Evolutionary conservation across 768 basidiomycete species (phyloP).

Genomic region (Candolleomyces eurysporus): DNA sequence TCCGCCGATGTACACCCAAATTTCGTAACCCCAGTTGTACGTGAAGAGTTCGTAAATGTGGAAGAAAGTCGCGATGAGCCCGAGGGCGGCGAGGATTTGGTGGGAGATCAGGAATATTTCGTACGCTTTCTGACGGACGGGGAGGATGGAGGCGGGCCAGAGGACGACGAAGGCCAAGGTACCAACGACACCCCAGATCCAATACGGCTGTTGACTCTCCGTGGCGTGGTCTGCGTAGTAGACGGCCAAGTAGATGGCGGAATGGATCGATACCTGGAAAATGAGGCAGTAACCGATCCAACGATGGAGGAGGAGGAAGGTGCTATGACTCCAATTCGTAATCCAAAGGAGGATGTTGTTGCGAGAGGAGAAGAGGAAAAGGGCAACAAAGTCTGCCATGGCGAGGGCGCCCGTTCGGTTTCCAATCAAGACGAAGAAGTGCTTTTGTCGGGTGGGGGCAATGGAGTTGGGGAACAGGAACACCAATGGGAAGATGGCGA

Average conservation of each 20-base stretch:
- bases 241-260: slow-evolving; percentile 1
- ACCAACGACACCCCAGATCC: slow-evolving; percentile 13
- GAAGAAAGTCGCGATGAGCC: slow-evolving; percentile 9
- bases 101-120: slow-evolving; percentile 54
- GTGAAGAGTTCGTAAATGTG: slow-evolving; percentile 10
- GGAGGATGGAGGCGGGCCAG: slow-evolving; percentile 42
- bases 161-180: slow-evolving; percentile 10
- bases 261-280: slow-evolving; percentile 10
- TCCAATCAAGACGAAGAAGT: slow-evolving; percentile 5
- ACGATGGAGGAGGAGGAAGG: slow-evolving; percentile 12
- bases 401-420: slow-evolving; percentile 5
- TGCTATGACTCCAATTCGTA: slow-evolving; percentile 13
- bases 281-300: slow-evolving; percentile 12
- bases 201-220: slow-evolving; percentile 3
- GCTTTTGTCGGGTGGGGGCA: neutral
- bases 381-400: slow-evolving; percentile 12
- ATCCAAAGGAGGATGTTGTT: slow-evolving; percentile 12
- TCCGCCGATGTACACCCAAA: slow-evolving; percentile 13
- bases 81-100: slow-evolving; percentile 30
- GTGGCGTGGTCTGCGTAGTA: slow-evolving; percentile 1
- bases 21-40: slow-evolving; percentile 12
- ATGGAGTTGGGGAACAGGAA: slow-evolving; percentile 8
- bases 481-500: slow-evolving; percentile 8
- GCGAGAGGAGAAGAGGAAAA: slow-evolving; percentile 13
- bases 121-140: slow-evolving; percentile 44